These are phyloP conservation scores for Mortierella sp. DNA, from an alignment of 371 early-diverging fungal species.

Conservation along the genomic window DNA sequence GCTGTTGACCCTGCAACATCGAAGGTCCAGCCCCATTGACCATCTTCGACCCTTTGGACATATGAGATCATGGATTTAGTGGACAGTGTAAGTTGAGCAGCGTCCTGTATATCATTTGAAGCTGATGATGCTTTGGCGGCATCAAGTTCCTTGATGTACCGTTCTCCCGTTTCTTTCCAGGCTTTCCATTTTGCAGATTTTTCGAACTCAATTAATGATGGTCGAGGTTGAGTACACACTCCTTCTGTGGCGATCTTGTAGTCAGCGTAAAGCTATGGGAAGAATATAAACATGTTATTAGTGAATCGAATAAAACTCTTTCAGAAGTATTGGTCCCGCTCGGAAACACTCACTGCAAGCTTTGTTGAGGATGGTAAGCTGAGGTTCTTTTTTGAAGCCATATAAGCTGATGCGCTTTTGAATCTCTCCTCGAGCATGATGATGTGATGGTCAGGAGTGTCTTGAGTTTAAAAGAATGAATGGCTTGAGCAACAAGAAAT, in stretches of 20 bases:
- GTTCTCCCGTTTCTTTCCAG: conserved; percentile 47
- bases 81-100: conserved; percentile 12
- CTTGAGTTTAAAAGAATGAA: background rate
- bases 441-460: background rate
- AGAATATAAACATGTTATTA: background rate
- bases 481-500: background rate
- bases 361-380: conserved; percentile 38
- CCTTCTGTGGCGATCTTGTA: conserved; percentile 55
- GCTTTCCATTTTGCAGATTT: conserved; percentile 57
- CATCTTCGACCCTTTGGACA: conserved; percentile 42
- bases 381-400: conserved; percentile 35
- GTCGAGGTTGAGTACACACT: conserved; percentile 36
- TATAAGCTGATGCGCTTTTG: conserved; percentile 49
- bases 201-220: conserved; percentile 53
- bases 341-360: conserved; percentile 28
- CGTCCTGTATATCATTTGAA: background rate
- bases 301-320: background rate
- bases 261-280: conserved; percentile 47
- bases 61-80: conserved; percentile 50
- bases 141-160: conserved; percentile 17
- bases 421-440: conserved; percentile 45
- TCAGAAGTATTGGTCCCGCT: background rate
- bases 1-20: conserved; percentile 6
- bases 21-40: conserved; percentile 51
- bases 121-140: background rate